Evolutionary conservation across 1,284 basidiomycete species (phyloP), one percentile per base, ranked within the genome.

Genomic region (Microbotryomycetes sp.): DNA sequence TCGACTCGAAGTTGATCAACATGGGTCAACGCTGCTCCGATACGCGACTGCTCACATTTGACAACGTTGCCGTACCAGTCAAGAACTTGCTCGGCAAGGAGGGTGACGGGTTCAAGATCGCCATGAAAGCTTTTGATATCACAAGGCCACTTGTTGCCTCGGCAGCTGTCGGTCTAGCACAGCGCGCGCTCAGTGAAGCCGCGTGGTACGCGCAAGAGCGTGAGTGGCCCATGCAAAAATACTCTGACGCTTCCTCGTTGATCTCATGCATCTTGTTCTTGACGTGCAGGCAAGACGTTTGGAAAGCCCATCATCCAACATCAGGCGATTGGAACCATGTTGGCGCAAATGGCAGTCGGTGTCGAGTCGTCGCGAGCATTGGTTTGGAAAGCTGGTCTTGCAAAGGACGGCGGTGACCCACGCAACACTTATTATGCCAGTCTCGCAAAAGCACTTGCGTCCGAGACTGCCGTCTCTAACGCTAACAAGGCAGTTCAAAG

Each of bases 11-110:
- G 74, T 78, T 81, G 68, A 78, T 82, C 68, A 82, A 82, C 73
- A 81, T 82, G 80, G 81, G 81, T 51, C 81, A 82, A 70, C 75
- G 80, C 7, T 80, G 79, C 65, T 80, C 79, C 1, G 81, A 82
- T 69, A 82, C 81, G 5, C 75, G 81, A 27, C 79, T 80, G 77
- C 78, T 82, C 61, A 80, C 78, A 3, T 81, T 82, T 64, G 78
- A 69, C 27, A 69, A 69, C 30, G 68, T 70, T n/a, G 46, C 56
- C 21, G 60, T 70, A 1, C 78, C 79, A 0, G 73, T 74, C 54
- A 78, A 79, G 70, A 81, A 81, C 66, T 70, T 81, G 6, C 73
- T 82, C 11, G 80, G 80, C 52, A 73, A 73, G 45, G 75, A 76
- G 0, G 35, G 52, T 35, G 18, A 49, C 24, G 45, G 48, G 7